These are phyloP conservation scores for Diplodia corticola DNA, from an alignment of 2,329 filamentous ascomycete genomes.

Conservation along the genomic window DNA sequence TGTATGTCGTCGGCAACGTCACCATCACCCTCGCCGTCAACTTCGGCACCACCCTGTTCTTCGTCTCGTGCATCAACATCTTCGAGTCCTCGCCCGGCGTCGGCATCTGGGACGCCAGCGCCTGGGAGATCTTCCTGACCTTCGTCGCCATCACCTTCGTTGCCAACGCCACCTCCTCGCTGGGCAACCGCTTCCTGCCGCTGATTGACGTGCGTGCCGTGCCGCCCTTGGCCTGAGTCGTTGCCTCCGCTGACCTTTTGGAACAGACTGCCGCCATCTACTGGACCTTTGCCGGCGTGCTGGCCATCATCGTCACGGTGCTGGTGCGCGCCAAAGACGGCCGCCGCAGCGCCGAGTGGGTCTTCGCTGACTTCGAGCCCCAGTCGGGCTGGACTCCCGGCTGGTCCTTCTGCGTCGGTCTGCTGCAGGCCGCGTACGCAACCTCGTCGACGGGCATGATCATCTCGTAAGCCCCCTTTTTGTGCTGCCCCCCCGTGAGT, in stretches of 20 bases:
- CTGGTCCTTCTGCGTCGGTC: slow-evolving; percentile 73
- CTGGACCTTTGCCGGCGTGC: slow-evolving; percentile 71
- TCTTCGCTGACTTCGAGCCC: slow-evolving; percentile 68
- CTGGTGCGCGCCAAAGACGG: slow-evolving; percentile 69
- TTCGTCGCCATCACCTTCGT: slow-evolving; percentile 53
- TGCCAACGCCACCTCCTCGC: slow-evolving; percentile 53
- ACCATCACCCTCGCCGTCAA: slow-evolving; percentile 82
- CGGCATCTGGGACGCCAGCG: slow-evolving; percentile 46
- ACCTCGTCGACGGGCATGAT: slow-evolving; percentile 80
- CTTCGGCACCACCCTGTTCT: slow-evolving; percentile 64
- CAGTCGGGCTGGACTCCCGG: slow-evolving; percentile 69
- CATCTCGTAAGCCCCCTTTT: slow-evolving; percentile 59
- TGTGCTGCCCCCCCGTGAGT: slow-evolving; percentile 25
- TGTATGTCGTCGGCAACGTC: slow-evolving; percentile 76
- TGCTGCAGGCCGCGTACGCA: slow-evolving; percentile 71
- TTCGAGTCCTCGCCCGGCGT: slow-evolving; percentile 51
- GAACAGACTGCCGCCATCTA: slow-evolving; percentile 67
- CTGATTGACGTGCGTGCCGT: slow-evolving; percentile 63
- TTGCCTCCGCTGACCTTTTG: not conserved
- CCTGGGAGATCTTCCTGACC: slow-evolving; percentile 51
- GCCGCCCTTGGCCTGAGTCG: too few species aligned
- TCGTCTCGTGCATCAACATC: slow-evolving; percentile 57
- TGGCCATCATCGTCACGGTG: slow-evolving; percentile 63
- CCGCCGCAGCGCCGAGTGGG: slow-evolving; percentile 61
- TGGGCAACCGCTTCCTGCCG: slow-evolving; percentile 56